Evolutionary conservation across 2,329 filamentous ascomycete genomes (phyloP).

Genomic region (Sclerotinia sclerotiorum): DNA sequence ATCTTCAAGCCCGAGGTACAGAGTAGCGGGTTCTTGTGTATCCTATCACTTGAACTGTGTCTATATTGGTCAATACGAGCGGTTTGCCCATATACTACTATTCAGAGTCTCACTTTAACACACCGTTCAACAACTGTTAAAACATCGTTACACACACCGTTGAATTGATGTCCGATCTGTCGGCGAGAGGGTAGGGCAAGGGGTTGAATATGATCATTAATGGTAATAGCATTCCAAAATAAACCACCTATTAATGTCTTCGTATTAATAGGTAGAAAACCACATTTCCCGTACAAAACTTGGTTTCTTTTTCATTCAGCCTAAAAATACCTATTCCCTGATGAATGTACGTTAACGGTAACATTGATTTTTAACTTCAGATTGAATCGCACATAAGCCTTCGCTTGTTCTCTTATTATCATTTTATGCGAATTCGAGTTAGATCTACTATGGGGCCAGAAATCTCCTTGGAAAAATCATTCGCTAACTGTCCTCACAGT

Average conservation of each 20-base stretch:
- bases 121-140: not conserved
- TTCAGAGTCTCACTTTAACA: not conserved
- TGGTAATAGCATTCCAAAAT: not conserved
- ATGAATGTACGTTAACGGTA: too few relatives aligned
- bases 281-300: too few relatives aligned
- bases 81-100: not conserved
- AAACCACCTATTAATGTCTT: not conserved
- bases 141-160: not conserved
- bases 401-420: not conserved
- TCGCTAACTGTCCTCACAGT: too few relatives aligned
- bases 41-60: too few relatives aligned
- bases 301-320: not conserved
- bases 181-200: not conserved
- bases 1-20: too few relatives aligned
- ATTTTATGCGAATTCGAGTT: not conserved
- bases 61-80: slow-evolving; percentile 2
- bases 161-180: not conserved
- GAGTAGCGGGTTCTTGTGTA: too few relatives aligned
- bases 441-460: too few relatives aligned
- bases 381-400: too few relatives aligned
- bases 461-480: too few relatives aligned
- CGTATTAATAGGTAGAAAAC: not conserved
- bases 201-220: not conserved
- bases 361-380: too few relatives aligned
- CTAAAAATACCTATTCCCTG: too few relatives aligned